Conservation (phyloP, 441 rosid genomes). For the Iberis amara region DNA sequence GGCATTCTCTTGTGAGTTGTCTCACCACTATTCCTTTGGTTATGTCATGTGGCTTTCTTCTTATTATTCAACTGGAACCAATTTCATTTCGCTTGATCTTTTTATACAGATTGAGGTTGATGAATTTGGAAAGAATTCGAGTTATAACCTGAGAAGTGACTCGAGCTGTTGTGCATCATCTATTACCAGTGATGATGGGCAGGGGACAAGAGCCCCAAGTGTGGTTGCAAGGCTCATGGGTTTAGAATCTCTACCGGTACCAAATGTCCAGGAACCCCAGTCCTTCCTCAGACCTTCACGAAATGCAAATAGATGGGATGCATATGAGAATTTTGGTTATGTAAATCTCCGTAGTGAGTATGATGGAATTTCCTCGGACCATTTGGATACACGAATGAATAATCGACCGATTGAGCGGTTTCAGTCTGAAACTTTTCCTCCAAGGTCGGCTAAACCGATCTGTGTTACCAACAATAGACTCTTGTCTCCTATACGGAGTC, state of each 20-base stretch:
- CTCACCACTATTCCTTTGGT: slow-evolving; percentile 13
- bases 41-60: slow-evolving; percentile 5
- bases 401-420: slow-evolving; percentile 64
- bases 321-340: slow-evolving; percentile 35
- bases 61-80: slow-evolving; percentile 2
- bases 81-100: slow-evolving; percentile 7
- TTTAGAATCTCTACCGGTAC: slow-evolving; percentile 69
- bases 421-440: slow-evolving; percentile 71
- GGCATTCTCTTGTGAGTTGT: slow-evolving; percentile 43
- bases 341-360: slow-evolving; percentile 32
- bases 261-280: slow-evolving; percentile 41
- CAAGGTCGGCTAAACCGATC: slow-evolving; percentile 64
- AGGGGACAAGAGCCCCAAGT: slow-evolving; percentile 66
- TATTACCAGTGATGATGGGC: slow-evolving; percentile 62
- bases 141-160: slow-evolving; percentile 49
- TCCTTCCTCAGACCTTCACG: slow-evolving; percentile 34
- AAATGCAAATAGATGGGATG: slow-evolving; percentile 37
- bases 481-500: slow-evolving; percentile 24
- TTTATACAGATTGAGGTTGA: slow-evolving; percentile 49
- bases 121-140: slow-evolving; percentile 39
- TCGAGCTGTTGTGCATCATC: slow-evolving; percentile 57
- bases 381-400: slow-evolving; percentile 37
- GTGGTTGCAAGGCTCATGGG: slow-evolving; percentile 98
- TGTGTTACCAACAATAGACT: slow-evolving; percentile 52
- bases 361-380: slow-evolving; percentile 37